Evolutionary conservation across 345 rosid genomes (phyloP), one percentile per base, ranked within the genome.

Genomic region (Excoecaria cochinchinensis): DNA sequence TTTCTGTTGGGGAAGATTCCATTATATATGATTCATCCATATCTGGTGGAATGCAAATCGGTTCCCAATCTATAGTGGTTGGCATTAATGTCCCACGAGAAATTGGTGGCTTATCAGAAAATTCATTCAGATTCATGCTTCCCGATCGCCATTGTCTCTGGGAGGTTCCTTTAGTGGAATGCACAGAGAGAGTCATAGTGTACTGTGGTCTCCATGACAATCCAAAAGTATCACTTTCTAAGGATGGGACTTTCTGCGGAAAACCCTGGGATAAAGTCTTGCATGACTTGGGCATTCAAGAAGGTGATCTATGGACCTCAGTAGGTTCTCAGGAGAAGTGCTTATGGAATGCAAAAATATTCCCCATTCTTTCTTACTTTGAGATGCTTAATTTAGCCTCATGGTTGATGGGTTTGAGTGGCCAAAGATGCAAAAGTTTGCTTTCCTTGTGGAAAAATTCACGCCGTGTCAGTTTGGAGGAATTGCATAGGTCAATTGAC

Each of bases 141-240:
- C 99, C 99, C 3, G 97, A 91, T 81, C 92, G 94, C 69, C 97
- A 90, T 82, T 93, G 99, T 86, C 89, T 95, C 65, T 93, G 99
- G 99, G 99, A 95, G 89, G 98, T 93, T 80, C 99, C 99, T 17
- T 76, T 95, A 58, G 84, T 86, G 51, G 94, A 89, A 80, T 82
- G 84, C 70, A 81, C 82, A 60, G 94, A 89, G 75, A 88, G 83
- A 84, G 89, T 93, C 40, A 59, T 95, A 44, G 97, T 91, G 61
- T 95, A 86, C 56, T 91, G 99, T 79, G 98, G 99, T 68, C 97
- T 95, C 74, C 93, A 87, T 80, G 99, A 95, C 83, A 95, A 95
- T 78, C 98, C 99, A 52, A 95, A 95, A 85, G 86, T 59, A 79
- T 75, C 89, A 19, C 64, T 88, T 75, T 57, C 81, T 21, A 88